Evolutionary conservation across 306 rosid species (phyloP).

Genomic region (Acmispon strigosus): DNA sequence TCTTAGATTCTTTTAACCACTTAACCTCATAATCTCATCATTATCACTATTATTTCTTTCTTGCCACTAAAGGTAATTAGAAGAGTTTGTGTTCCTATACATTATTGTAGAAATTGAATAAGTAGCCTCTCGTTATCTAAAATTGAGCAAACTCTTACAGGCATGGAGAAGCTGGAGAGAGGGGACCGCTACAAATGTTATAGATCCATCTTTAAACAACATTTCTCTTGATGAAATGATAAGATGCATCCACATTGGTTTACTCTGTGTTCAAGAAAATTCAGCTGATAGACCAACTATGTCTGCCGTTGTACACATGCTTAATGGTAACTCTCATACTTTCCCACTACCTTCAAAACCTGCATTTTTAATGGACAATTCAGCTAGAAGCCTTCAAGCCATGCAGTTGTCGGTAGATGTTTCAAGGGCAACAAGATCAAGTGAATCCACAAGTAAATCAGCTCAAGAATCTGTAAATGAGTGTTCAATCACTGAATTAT

Average conservation of each 20-base stretch:
- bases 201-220: slow-evolving; percentile 26
- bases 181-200: slow-evolving; percentile 9
- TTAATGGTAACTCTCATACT: slow-evolving; percentile 19
- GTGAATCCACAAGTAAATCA: neutral
- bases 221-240: slow-evolving; percentile 23
- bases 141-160: slow-evolving; percentile 22
- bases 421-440: neutral
- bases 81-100: neutral
- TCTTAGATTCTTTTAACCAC: no score
- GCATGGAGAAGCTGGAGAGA: slow-evolving; percentile 43
- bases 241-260: slow-evolving; percentile 51
- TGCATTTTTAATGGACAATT: slow-evolving; percentile 25
- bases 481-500: slow-evolving; percentile 23
- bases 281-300: slow-evolving; percentile 38
- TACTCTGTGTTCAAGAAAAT: slow-evolving; percentile 46
- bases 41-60: neutral
- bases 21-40: no score
- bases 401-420: neutral
- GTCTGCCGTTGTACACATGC: slow-evolving; percentile 28
- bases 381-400: neutral
- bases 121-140: neutral
- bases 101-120: neutral
- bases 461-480: neutral
- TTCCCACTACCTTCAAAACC: slow-evolving; percentile 27
- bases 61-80: neutral